A percentile compares a stretch with the other conserved stretches of the same genome.
Conservation (phyloP, 306 rosid species). For the Vigna mungo region DNA sequence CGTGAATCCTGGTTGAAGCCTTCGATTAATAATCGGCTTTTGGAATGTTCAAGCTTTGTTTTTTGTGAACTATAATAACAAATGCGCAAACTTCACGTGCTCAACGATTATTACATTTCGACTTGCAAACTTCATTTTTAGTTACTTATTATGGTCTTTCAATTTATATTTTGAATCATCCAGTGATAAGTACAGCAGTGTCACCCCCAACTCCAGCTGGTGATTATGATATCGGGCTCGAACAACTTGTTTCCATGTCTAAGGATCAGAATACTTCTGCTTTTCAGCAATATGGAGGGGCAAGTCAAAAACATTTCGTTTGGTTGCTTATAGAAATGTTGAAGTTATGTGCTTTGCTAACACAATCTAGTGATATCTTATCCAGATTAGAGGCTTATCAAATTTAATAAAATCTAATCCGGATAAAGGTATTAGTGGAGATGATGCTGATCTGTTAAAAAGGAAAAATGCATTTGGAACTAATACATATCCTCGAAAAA, state of each 20-base stretch:
- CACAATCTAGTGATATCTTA: conserved; percentile 28
- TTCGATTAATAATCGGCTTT: conserved; percentile 27
- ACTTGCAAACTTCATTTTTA: conserved; percentile 33
- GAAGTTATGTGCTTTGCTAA: conserved; percentile 36
- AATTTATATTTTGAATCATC: conserved; percentile 42
- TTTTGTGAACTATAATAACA: neutral
- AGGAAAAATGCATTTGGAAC: conserved; percentile 86
- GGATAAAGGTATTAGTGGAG: conserved; percentile 79
- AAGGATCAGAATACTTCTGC: conserved; percentile 73
- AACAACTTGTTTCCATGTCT: conserved; percentile 76
- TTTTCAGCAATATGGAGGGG: conserved; percentile 86
- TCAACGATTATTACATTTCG: conserved; percentile 34
- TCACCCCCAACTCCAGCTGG: conserved; percentile 56
- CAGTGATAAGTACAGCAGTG: conserved; percentile 54
- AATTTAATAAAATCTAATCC: conserved; percentile 65
- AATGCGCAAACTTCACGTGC: conserved; percentile 23
- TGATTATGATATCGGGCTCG: conserved; percentile 69
- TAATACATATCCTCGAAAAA: conserved; percentile 93
- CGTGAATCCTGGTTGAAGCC: conserved; percentile 26
- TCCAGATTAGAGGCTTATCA: conserved; percentile 79
- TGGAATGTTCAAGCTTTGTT: conserved; percentile 2
- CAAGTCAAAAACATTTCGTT: conserved; percentile 48
- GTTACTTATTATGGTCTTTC: conserved; percentile 43
- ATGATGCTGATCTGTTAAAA: conserved; percentile 63
- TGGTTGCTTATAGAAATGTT: conserved; percentile 18